phyloP scores from a whole-genome alignment of 495 filamentous ascomycete species.

The Penicillium goetzii region DNA sequence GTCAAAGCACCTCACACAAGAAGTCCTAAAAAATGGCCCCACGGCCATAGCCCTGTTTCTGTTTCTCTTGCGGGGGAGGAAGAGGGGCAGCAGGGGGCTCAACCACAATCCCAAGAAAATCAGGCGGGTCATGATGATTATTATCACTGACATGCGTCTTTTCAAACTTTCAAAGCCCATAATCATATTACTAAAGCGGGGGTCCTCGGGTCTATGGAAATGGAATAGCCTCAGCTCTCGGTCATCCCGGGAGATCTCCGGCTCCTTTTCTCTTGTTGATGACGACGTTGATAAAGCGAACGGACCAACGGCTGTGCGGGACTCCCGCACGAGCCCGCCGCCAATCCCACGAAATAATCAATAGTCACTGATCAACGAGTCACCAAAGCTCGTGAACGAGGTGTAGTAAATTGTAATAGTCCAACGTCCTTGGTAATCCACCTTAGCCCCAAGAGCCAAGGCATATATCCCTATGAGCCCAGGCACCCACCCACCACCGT shows the following conservation, averaged over 20 bases:
- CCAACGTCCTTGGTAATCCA: background rate
- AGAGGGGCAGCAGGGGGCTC: background rate
- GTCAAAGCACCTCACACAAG: background rate
- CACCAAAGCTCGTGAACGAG: background rate
- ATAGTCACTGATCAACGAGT: background rate
- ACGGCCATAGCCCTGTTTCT: background rate
- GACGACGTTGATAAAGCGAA: constrained; percentile 18
- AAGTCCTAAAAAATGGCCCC: background rate
- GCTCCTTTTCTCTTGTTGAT: background rate
- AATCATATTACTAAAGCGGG: background rate
- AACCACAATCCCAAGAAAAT: background rate
- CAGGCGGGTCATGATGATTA: background rate
- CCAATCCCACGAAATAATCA: background rate
- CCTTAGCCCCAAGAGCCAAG: background rate
- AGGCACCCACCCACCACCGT: background rate
- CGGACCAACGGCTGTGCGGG: constrained; percentile 23
- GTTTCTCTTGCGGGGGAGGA: background rate
- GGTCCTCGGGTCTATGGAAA: background rate
- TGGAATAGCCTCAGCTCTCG: background rate
- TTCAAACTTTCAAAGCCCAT: background rate
- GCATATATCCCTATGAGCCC: background rate
- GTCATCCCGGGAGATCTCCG: constrained; percentile 4
- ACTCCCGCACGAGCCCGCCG: constrained; percentile 18
- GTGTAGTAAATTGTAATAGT: background rate
- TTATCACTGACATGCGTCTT: background rate